A percentile compares a stretch with the other conserved stretches of the same genome.
Evolutionary conservation across 1,284 basidiomycete species (phyloP).

Genomic region (Cutaneotrichosporon sp.): DNA sequence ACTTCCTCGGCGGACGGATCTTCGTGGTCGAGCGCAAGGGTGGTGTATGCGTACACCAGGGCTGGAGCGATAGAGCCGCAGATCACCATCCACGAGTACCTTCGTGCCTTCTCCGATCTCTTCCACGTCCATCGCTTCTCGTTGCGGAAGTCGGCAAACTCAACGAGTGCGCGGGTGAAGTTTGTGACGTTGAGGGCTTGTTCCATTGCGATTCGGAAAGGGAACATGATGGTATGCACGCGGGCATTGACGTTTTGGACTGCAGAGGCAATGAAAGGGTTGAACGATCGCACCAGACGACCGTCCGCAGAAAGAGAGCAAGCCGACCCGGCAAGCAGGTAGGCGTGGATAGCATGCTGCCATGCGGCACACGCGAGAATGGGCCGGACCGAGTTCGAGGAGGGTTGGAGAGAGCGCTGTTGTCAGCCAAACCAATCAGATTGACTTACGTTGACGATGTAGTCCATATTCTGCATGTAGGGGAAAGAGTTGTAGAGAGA

Average conservation of each 20-base stretch:
- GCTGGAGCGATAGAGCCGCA: slow-evolving; percentile 26
- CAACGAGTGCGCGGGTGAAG: slow-evolving; percentile 6
- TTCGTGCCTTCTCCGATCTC: slow-evolving; percentile 32
- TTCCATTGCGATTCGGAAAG: slow-evolving; percentile 24
- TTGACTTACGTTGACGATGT: slow-evolving; percentile 45
- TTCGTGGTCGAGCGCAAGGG: slow-evolving; percentile 32
- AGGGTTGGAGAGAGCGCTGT: slow-evolving; percentile 34
- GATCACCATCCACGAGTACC: slow-evolving; percentile 30
- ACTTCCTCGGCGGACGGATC: slow-evolving; percentile 35
- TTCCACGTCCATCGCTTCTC: slow-evolving; percentile 31
- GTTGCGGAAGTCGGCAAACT: slow-evolving; percentile 15
- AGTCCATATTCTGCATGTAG: slow-evolving; percentile 30
- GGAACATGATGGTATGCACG: slow-evolving; percentile 24
- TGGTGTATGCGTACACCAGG: slow-evolving; percentile 42
- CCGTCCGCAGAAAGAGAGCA: slow-evolving; percentile 22
- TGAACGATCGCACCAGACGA: slow-evolving; percentile 28
- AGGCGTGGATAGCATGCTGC: slow-evolving; percentile 46
- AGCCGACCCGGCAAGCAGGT: slow-evolving; percentile 29
- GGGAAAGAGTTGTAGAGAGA: slow-evolving; percentile 31
- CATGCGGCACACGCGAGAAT: slow-evolving; percentile 40
- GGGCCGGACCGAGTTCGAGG: slow-evolving; percentile 31
- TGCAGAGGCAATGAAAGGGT: slow-evolving; percentile 25
- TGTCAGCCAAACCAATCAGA: slow-evolving; percentile 3
- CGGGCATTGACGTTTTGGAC: slow-evolving; percentile 23
- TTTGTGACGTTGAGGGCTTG: slow-evolving; percentile 14